Percentiles rank a stretch among this genome's conserved stretches.
These are phyloP conservation scores for Kickxella alabastrina DNA, from an alignment of 192 early-diverging fungal genomes.

Conservation along the genomic window DNA sequence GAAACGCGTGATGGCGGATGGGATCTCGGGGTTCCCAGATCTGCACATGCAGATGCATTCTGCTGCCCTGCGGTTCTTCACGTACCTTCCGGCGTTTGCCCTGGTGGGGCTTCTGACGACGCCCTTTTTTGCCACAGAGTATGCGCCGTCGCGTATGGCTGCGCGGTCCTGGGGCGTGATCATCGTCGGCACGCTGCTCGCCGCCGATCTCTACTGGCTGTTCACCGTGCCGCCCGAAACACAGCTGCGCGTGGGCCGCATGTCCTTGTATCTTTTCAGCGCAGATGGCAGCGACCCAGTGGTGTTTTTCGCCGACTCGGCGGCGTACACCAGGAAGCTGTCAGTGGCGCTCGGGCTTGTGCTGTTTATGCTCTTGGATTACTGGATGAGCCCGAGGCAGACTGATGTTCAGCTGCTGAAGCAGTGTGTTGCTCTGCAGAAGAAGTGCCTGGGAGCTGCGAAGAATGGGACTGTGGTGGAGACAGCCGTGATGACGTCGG, in stretches of 20 bases:
- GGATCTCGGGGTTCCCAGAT: conserved; percentile 21
- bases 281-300: conserved; percentile 21
- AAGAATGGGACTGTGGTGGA: conserved; percentile 42
- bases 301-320: conserved; percentile 31
- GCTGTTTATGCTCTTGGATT: conserved; percentile 27
- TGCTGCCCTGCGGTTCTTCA: conserved; percentile 11
- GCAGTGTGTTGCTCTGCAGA: conserved; percentile 17
- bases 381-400: conserved; percentile 31
- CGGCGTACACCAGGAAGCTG: conserved; percentile 29
- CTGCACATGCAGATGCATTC: conserved; percentile 24
- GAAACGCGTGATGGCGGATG: conserved; percentile 4
- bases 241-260: conserved; percentile 4
- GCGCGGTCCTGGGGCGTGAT: conserved; percentile 39
- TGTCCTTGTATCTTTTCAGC: conserved; percentile 30
- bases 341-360: conserved; percentile 16
- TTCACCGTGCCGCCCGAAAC: conserved; percentile 22
- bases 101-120: conserved; percentile 28
- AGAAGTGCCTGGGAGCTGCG: conserved; percentile 6
- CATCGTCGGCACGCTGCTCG: conserved; percentile 14
- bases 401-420: conserved; percentile 45
- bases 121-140: conserved; percentile 25
- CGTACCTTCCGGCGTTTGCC: conserved; percentile 39
- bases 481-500: conserved; percentile 23
- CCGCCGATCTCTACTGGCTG: conserved; percentile 40
- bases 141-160: conserved; percentile 34